A percentile compares a stretch with the other conserved stretches of the same genome.
Conservation (phyloP, 371 early-diverging fungal species). For the Apophysomyces ossiformis region DNA sequence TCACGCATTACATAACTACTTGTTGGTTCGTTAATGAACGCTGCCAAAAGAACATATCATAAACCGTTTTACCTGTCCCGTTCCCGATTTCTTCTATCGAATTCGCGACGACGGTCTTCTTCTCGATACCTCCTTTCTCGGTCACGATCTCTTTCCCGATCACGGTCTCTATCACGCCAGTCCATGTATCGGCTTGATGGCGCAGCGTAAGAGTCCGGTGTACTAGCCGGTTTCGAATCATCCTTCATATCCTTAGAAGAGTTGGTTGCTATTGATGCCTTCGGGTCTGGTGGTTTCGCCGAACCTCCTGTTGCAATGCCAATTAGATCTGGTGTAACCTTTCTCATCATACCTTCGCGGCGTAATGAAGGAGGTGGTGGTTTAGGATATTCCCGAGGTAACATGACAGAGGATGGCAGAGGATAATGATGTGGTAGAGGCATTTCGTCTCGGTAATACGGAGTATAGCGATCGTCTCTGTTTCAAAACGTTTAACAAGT, state of each 20-base stretch:
- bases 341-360: constrained; percentile 37
- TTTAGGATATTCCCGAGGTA: constrained; percentile 44
- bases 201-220: constrained; percentile 27
- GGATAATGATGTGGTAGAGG: constrained; percentile 39
- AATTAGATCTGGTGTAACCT: constrained; percentile 4
- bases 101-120: constrained; percentile 54
- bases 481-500: neutral
- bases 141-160: constrained; percentile 55
- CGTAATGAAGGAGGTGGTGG: constrained; percentile 30
- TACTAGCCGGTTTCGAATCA: constrained; percentile 29
- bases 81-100: constrained; percentile 43
- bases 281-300: constrained; percentile 26
- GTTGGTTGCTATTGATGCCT: constrained; percentile 20
- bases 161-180: constrained; percentile 49
- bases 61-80: constrained; percentile 30
- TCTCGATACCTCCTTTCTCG: constrained; percentile 46
- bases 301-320: constrained; percentile 6
- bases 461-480: constrained; percentile 47
- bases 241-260: constrained; percentile 39
- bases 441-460: constrained; percentile 53
- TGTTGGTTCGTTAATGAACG: neutral
- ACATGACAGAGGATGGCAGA: constrained; percentile 28
- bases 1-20: constrained; percentile 44
- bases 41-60: neutral
- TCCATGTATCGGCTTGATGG: constrained; percentile 42